A percentile compares a stretch with the other conserved stretches of the same genome.
Conservation (phyloP, 495 filamentous ascomycete genomes). For the Penicillium desertorum region DNA sequence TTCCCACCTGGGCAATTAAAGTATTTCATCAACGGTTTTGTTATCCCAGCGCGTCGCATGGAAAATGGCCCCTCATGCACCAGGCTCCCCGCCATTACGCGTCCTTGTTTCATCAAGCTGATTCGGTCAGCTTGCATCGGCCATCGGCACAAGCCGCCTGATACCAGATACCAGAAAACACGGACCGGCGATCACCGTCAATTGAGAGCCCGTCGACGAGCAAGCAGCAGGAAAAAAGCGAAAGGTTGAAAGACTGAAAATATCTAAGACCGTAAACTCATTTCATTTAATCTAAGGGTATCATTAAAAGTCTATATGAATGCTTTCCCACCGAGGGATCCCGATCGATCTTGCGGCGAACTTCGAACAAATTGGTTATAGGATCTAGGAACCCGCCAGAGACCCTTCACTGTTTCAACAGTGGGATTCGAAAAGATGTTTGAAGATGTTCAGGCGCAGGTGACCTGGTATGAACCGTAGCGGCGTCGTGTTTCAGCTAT, state of each 20-base stretch:
- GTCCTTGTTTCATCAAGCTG: background rate
- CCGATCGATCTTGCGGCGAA: background rate
- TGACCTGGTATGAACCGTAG: constrained; percentile 31
- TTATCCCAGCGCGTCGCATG: background rate
- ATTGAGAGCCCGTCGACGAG: background rate
- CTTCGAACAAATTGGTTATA: background rate
- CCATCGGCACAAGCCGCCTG: background rate
- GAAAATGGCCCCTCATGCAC: background rate
- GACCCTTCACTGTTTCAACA: constrained; percentile 1
- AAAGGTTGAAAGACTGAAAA: background rate
- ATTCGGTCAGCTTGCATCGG: background rate
- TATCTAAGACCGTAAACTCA: constrained; percentile 8
- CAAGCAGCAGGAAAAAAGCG: background rate
- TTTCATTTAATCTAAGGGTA: constrained; percentile 14
- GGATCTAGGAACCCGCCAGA: background rate
- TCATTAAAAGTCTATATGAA: constrained; percentile 13
- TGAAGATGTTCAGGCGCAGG: constrained; percentile 16
- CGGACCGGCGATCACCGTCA: background rate
- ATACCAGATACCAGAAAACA: background rate
- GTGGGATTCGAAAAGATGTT: background rate
- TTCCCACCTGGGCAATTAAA: background rate
- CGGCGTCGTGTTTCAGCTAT: constrained; percentile 13
- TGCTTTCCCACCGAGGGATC: background rate
- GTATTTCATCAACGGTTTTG: background rate
- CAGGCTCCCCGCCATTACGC: background rate